Conservation (phyloP, 768 basidiomycete genomes). For the Rhizopogon vulgaris region DNA sequence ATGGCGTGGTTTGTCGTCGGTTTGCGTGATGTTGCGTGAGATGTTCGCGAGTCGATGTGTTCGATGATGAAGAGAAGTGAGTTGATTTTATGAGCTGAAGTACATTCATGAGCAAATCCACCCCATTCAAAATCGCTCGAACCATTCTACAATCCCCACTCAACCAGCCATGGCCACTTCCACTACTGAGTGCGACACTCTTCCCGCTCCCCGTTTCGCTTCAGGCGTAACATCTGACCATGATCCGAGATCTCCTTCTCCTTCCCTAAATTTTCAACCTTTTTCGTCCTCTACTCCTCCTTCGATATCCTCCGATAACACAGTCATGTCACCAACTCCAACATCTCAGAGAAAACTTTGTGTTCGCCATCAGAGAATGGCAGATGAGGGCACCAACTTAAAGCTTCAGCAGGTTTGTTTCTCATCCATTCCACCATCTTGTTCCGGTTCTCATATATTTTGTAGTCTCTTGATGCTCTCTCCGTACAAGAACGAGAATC, state of each 20-base stretch:
- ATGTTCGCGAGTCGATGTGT: constrained; percentile 14
- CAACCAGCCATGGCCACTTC: constrained; percentile 14
- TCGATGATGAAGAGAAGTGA: background rate
- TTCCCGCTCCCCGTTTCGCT: constrained; percentile 58
- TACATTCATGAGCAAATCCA: background rate
- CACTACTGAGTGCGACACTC: constrained; percentile 54
- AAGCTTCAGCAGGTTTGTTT: constrained; percentile 72
- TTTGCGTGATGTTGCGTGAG: constrained; percentile 30
- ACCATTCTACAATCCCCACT: background rate
- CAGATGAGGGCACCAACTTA: constrained; percentile 88
- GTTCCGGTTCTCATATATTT: constrained; percentile 4
- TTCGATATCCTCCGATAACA: background rate
- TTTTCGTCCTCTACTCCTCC: background rate
- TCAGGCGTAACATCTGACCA: constrained; percentile 13
- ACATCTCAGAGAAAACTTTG: constrained; percentile 74
- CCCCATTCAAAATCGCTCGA: background rate
- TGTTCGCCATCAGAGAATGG: constrained; percentile 92
- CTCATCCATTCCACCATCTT: background rate
- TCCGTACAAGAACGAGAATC: constrained; percentile 80
- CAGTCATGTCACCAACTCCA: constrained; percentile 20
- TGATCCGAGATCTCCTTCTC: constrained; percentile 19
- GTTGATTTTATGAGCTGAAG: constrained; percentile 1
- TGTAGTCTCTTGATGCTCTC: constrained; percentile 83
- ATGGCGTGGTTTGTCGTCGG: background rate
- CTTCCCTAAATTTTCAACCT: constrained; percentile 11